Evolutionary conservation across 2,329 filamentous ascomycete genomes (phyloP), one percentile per base, ranked within the genome.

Genomic region (Cladorrhinum sp.): DNA sequence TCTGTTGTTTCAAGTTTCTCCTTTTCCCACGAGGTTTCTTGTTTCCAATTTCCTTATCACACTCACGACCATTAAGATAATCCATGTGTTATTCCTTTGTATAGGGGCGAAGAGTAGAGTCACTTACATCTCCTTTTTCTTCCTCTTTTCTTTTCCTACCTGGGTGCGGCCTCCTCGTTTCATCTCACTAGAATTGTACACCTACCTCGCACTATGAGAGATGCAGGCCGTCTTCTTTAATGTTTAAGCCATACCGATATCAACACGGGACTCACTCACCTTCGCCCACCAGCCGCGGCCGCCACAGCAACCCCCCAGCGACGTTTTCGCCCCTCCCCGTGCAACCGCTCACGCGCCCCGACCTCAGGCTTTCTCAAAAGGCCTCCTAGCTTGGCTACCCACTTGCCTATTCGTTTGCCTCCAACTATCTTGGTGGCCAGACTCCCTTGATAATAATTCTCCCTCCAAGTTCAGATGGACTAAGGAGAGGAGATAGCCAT

Each of bases 221-320:
- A 66, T 70, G 67, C 68, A 56, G 68, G 68, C 25, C 65, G 64
- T 69, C 68, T 66, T 64, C 53, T 55, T 60, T 69, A 70, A 68
- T 70, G 61, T 67, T 60, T 65, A 66, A 59, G 58, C 53, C 27
- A 50, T 64, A 36, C 20, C 41, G 20, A 62, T 64, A 36, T 45
- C 41, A 45, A 62, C 58, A 36, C 10, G n/a, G 16, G 32, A 36
- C 32, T 36, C 32, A 4, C 55, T 59, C 55, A 49, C 52, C 52
- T 20, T 36, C 29, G 20, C 52, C 16, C 53, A 58, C 45, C 50
- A 25, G 54, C 54, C 49, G 57, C 55, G 57, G 59, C 55, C 59
- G 55, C 55, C 54, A 13, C 45, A 23, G 5, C 32, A 16, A 13
- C 32, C 32, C 50, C 16, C 48, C 25, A 59, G 62, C 50, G 29